Evolutionary conservation across 2,329 filamentous ascomycete genomes (phyloP), one percentile per base, ranked within the genome.

Genomic region (Aspergillus vadensis): DNA sequence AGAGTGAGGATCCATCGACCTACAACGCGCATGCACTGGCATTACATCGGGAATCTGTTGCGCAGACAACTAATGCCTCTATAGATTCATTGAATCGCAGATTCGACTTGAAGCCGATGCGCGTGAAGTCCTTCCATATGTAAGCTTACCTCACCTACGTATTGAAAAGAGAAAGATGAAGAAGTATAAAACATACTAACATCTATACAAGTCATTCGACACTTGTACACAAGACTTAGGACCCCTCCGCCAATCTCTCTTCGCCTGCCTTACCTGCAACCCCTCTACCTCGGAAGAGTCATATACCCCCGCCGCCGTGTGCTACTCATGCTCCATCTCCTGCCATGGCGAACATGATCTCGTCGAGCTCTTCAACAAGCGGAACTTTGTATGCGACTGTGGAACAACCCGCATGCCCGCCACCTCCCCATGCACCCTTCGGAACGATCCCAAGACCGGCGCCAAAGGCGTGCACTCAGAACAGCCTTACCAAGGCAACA

Each of bases 341-440:
- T 99, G 95, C 74, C 95, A 99, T 72, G 94, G 95, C 67, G 93
- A 98, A 72, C 95, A 99, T 74, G 90, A 85, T 1, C 86, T 99
- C 25, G 95, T 98, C 53, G 95, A 99, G 78, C 89, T 99, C 19
- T 99, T 99, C 80, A 89, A 86, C 73, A 98, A 97, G 80, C 88
- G 96, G 71, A 89, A 97, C 77, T 98, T 99, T 71, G 91, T 91
- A 43, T 99, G 95, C 79, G 95, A 99, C 76, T 99, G 95, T 71
- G 95, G 95, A 25, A 97, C 93, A 0, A 92, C 88, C 48, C 88
- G 94, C 55, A 83, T 96, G 25, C 86, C 88, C 0, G 79, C 84
- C 1, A 86, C 83, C 3, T 88, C 85, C 56, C 88, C 91, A 19
- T 99, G 95, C 73, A 86, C 82, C 0, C 79, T 99, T 58, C 90